Conservation (phyloP, 768 basidiomycete genomes). For the Candolleomyces efflorescens region DNA sequence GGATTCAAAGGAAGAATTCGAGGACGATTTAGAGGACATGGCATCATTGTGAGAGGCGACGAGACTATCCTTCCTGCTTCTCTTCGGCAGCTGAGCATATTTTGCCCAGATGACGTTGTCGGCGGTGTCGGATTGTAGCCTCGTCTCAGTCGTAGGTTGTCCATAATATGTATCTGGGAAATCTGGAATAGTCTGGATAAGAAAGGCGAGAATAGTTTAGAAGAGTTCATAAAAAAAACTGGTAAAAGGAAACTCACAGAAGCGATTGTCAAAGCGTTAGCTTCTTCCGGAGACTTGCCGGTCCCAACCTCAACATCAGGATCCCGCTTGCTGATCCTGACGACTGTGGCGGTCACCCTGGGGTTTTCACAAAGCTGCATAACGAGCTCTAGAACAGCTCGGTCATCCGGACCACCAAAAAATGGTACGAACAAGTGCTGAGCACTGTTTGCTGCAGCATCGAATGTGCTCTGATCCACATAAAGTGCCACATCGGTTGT, state of each 20-base stretch:
- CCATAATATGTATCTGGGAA: constrained; percentile 73
- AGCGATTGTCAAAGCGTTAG: constrained; percentile 39
- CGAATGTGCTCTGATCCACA: constrained; percentile 58
- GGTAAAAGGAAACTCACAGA: constrained; percentile 34
- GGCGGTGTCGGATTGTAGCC: constrained; percentile 77
- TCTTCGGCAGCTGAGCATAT: constrained; percentile 35
- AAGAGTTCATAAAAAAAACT: neutral
- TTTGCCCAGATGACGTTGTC: constrained; percentile 74
- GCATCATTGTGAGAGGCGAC: constrained; percentile 3
- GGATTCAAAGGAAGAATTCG: constrained; percentile 26
- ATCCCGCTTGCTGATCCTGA: constrained; percentile 53
- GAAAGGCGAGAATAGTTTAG: neutral
- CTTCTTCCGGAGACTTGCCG: neutral
- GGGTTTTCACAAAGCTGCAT: constrained; percentile 76
- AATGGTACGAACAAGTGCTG: constrained; percentile 85
- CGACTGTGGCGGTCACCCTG: constrained; percentile 66
- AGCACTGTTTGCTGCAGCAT: constrained; percentile 16
- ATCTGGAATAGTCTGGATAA: constrained; percentile 28
- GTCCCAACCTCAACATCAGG: constrained; percentile 17
- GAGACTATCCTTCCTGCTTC: neutral
- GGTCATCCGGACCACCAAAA: constrained; percentile 93
- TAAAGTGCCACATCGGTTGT: constrained; percentile 78
- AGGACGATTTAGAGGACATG: constrained; percentile 12
- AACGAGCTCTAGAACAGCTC: constrained; percentile 80
- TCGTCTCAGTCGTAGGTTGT: constrained; percentile 54